Base-by-base conservation (phyloP, 2,329 filamentous ascomycete species). In the Fusarium setosum region DNA sequence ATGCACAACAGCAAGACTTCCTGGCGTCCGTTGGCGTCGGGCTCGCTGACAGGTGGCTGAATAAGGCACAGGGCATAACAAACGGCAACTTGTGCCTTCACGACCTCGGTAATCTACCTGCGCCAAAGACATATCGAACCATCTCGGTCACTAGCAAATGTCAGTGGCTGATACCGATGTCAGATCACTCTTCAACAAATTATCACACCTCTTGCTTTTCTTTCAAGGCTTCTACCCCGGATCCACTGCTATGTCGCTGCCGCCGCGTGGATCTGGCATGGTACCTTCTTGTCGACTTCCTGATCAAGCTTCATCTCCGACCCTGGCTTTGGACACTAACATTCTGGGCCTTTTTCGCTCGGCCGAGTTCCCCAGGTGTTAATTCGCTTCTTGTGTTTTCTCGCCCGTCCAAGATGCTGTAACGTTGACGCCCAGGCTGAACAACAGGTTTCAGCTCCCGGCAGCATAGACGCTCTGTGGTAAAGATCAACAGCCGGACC, bases 261-360 rank as follows among this genome's bases (percentile, higher is more conserved):
- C 56, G 52, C 54, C 57, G 57, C 63, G 63, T 58, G 67, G 68
- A 72, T 72, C 70, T 71, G 34, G 59, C 65, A 69, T 63, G 67
- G 56, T 58, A 51, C 44, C 42, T 17, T 29, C 57, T 58, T 55
- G 35, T 61, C 55, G 56, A 56, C 65, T 69, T 69, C 70, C 70
- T 59, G 50, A 63, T 72, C 54, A 57, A 60, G 70, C 70, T 72
- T 72, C 70, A 72, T 72, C 69, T 72, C 70, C 70, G 70, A 57
- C 42, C 59, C 60, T 60, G 44, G 56, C 20, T 21, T 21, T 42
- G 47, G 34, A 34, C 63, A 56, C 65, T 61, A 66, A 29, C 34
- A 63, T 35, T 55, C 45, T 35, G 32, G 60, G 47, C 24, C 40
- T 48, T 45, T 37, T 42, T 58, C 52, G 66, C 67, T 72, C 70